Conservation (phyloP, 371 early-diverging fungal genomes). For the Lichtheimia ramosa region DNA sequence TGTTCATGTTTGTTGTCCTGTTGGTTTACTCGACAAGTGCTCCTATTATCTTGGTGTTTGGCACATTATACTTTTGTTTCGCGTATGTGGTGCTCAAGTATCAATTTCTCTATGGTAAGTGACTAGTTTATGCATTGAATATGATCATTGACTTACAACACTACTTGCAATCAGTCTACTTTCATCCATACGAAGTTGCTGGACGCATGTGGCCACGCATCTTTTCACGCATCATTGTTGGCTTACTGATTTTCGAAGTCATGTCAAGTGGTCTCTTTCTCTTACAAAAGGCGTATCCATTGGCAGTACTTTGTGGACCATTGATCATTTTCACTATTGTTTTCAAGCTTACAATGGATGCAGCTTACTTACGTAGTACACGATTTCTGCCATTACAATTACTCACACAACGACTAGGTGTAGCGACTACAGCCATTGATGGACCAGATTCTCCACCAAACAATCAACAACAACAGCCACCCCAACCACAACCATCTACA, state of each 20-base stretch:
- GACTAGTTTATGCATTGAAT: neutral
- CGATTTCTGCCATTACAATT: slow-evolving; percentile 49
- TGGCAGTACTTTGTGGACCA: slow-evolving; percentile 49
- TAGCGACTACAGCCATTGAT: slow-evolving; percentile 17
- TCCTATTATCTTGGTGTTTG: slow-evolving; percentile 78
- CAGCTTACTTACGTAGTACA: slow-evolving; percentile 55
- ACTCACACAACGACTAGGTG: slow-evolving; percentile 45
- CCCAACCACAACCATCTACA: slow-evolving; percentile 12
- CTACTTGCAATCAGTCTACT: slow-evolving; percentile 50
- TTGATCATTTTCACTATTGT: slow-evolving; percentile 51
- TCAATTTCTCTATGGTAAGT: slow-evolving; percentile 62
- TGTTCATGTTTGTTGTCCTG: slow-evolving; percentile 76
- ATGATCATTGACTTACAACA: neutral
- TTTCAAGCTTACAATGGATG: slow-evolving; percentile 59
- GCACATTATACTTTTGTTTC: slow-evolving; percentile 71
- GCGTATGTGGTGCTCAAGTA: slow-evolving; percentile 80
- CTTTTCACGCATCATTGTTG: slow-evolving; percentile 71
- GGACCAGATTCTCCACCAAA: neutral
- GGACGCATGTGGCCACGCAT: slow-evolving; percentile 77
- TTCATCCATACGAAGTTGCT: slow-evolving; percentile 79
- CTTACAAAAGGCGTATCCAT: slow-evolving; percentile 52
- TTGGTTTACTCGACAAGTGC: slow-evolving; percentile 80
- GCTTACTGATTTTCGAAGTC: slow-evolving; percentile 74
- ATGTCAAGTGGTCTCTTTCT: slow-evolving; percentile 77
- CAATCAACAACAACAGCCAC: neutral